Base-by-base conservation (phyloP, 352 stramenopile species). In the Globisporangium spinosum region DNA sequence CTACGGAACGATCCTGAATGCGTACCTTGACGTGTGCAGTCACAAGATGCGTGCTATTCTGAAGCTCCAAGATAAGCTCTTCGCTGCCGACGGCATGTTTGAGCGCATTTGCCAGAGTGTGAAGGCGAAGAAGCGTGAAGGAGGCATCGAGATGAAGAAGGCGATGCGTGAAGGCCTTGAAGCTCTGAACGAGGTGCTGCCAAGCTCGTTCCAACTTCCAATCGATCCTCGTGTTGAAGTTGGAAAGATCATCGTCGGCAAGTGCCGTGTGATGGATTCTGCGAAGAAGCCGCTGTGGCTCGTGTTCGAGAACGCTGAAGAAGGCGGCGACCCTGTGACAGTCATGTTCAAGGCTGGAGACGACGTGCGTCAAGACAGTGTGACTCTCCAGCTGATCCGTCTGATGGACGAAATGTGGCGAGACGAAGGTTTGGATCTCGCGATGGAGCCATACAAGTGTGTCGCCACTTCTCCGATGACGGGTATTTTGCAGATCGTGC, bases 321-420 rank as follows among this genome's bases (percentile, higher is more conserved):
- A 96, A 68, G 80, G 86, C 25, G 87, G 87, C 3, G 84, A 93
- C 56, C 79, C 85, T 9, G 82, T 96, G 9, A 88, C 82, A 0
- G 85, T 98, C 6, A 97, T 98, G 69, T 98, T 98, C 73, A 98
- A 98, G 82, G 82, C 88, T 20, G 95, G 95, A 27, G 95, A 98
- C 63, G 95, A 98, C 67, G 82, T 98, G 25, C 90, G 95, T n/a
- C 95, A 98, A 72, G 95, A 98, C 76, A 96, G 97, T 64, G 73
- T 98, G 63, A 97, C 93, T 27, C 78, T 98, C 47, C 90, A 98
- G 75, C 60, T 98, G 51, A 90, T 98, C 54, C 85, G 90, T 60
- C 62, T 98, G 27, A 98, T 98, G 92, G 90, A 98, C 63, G 77
- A 90, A 58, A 92, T 98, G 77, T 98, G 93, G 93, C 88, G 91